Base-by-base conservation (phyloP, 2,329 filamentous ascomycete species). In the Sarocladium brachiariae region DNA sequence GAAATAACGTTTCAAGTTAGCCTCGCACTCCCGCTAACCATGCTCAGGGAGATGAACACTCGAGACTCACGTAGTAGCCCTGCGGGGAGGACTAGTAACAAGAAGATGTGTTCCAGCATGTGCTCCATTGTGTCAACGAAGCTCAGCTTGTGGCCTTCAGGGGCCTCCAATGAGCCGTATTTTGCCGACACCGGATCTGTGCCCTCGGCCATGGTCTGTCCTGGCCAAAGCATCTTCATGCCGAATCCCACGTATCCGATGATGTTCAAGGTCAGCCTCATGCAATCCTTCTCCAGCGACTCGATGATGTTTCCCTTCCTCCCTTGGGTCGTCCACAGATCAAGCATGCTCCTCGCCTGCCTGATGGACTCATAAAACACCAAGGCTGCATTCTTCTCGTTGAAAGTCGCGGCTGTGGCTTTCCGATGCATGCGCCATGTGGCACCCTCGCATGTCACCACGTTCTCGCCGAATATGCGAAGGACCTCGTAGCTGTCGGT, bases 391-490 rank as follows among this genome's bases (percentile, higher is more conserved):
- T 89, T 91, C 67, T 77, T 82, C 69, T 92, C 87, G 52, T 84
- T 88, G 65, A 92, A 91, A 3, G 80, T 80, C 1, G 86, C 81
- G 24, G 83, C 79, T 1, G 82, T 85, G 38, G 83, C 76, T 66
- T 86, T 89, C 54, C 87, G 78, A 63, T 92, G 87, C 65, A 79
- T 75, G 27, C 82, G 81, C 87, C 86, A 92, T 24, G 77, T 66
- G 1, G 71, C 62, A 1, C 86, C 86, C 63, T 91, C 87, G 2
- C 83, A 81, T 0, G 80, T 81, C 19, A 91, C 67, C 2, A 91
- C 76, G 61, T 88, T 92, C 51, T 80, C 74, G 31, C 87, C 87
- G 61, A 85, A 91, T 50, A 64, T 59, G 13, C 59, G 55, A 49
- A 72, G 55, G 38, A 68, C 63, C 51, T 55, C 59, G 56, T 71